Conservation (phyloP, 441 rosid genomes). For the Adansonia rubrostipa region DNA sequence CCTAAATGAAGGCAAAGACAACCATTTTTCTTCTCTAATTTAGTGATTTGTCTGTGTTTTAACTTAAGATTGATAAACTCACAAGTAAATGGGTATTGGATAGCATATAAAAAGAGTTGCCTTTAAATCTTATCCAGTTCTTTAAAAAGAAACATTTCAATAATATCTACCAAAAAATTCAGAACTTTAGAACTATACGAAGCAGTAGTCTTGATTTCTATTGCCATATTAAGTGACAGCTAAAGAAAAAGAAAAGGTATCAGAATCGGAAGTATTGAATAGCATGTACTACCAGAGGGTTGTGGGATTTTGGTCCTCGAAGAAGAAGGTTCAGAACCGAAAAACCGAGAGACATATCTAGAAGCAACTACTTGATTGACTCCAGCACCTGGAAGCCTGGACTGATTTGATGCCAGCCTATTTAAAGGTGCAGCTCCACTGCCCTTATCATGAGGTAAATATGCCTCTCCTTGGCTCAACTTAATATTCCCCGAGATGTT, state of each 20-base stretch:
- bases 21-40: neutral
- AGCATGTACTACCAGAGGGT: slow-evolving; percentile 55
- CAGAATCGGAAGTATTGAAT: slow-evolving; percentile 12
- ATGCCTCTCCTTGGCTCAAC: slow-evolving; percentile 98
- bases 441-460: slow-evolving; percentile 96
- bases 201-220: slow-evolving; percentile 12
- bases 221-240: neutral
- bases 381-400: slow-evolving; percentile 68
- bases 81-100: neutral
- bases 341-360: slow-evolving; percentile 81
- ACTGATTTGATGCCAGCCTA: slow-evolving; percentile 74
- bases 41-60: neutral
- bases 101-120: neutral
- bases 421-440: slow-evolving; percentile 75
- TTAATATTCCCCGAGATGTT: slow-evolving; percentile 91
- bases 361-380: slow-evolving; percentile 84
- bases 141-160: slow-evolving; percentile 16
- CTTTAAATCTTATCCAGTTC: slow-evolving; percentile 1
- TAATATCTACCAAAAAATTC: neutral
- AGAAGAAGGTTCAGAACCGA: slow-evolving; percentile 69
- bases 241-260: slow-evolving; percentile 15
- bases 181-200: slow-evolving; percentile 7
- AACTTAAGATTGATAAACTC: slow-evolving; percentile 9
- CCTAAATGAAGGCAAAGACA: neutral
- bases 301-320: slow-evolving; percentile 65